These are phyloP conservation scores for Aspergillus transmontanensis DNA, from an alignment of 2,329 filamentous ascomycete species.

Conservation along the genomic window DNA sequence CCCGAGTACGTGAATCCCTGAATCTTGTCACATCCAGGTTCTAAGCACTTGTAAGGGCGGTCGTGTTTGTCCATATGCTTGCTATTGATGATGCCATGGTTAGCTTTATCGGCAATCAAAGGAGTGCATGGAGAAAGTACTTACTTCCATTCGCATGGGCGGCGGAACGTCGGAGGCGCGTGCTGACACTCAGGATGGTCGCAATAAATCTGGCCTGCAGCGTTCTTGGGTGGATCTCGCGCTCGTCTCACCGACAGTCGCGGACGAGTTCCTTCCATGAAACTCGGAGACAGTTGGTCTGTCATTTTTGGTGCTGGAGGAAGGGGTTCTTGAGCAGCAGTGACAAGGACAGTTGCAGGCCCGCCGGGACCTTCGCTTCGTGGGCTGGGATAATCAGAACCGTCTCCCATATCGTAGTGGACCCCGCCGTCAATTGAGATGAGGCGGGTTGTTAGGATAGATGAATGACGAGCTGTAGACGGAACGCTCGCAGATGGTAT, in stretches of 20 bases:
- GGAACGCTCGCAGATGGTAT: not conserved
- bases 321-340: constrained; percentile 37
- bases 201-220: constrained; percentile 76
- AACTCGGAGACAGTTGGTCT: constrained; percentile 33
- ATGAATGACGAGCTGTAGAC: constrained; percentile 10
- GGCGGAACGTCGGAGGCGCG: constrained; percentile 66
- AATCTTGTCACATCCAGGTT: constrained; percentile 84
- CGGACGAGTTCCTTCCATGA: constrained; percentile 40
- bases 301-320: constrained; percentile 39
- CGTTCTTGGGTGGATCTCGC: constrained; percentile 62
- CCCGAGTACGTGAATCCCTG: constrained; percentile 95
- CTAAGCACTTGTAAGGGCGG: constrained; percentile 82
- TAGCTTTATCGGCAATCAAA: constrained; percentile 16
- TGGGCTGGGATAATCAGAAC: constrained; percentile 46
- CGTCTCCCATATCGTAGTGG: constrained; percentile 43
- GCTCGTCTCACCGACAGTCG: constrained; percentile 46
- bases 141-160: constrained; percentile 94
- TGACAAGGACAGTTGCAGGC: constrained; percentile 37
- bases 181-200: constrained; percentile 69
- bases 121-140: constrained; percentile 39
- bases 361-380: constrained; percentile 45
- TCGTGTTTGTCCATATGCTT: constrained; percentile 99
- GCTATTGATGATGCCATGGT: constrained; percentile 49
- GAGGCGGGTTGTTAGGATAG: constrained; percentile 21
- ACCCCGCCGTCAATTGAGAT: constrained; percentile 34